Evolutionary conservation across 208 protist genomes (phyloP).

Genomic region (Leishmania turanica): DNA sequence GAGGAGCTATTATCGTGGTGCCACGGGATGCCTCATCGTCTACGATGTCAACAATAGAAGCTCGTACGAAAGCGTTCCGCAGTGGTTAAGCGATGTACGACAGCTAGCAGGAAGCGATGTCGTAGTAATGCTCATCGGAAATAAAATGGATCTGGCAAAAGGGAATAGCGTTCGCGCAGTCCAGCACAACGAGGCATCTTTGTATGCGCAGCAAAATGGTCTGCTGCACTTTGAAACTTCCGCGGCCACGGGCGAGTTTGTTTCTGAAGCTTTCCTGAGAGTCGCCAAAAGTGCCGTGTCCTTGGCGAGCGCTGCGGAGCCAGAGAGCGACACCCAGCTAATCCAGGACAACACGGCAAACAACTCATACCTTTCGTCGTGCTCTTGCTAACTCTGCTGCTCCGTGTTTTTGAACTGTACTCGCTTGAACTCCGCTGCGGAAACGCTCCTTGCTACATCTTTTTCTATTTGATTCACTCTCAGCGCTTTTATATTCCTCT

Average conservation of each 20-base stretch:
- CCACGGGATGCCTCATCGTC: slow-evolving; percentile 98
- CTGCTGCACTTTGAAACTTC: slow-evolving; percentile 92
- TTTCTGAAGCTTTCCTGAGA: slow-evolving; percentile 94
- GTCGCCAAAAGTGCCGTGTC: slow-evolving; percentile 58
- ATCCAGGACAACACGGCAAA: background rate
- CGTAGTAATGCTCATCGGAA: slow-evolving; percentile 93
- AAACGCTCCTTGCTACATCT: background rate
- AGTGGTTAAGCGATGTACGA: slow-evolving; percentile 96
- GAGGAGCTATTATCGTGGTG: slow-evolving; percentile 95
- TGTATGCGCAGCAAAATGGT: slow-evolving; percentile 94
- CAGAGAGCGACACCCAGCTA: background rate
- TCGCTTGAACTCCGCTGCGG: background rate
- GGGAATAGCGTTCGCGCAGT: slow-evolving; percentile 82
- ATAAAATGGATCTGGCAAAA: slow-evolving; percentile 91
- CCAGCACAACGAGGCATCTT: slow-evolving; percentile 93
- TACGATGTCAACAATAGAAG: slow-evolving; percentile 97
- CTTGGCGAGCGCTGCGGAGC: background rate
- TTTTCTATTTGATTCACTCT: background rate
- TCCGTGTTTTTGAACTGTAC: background rate
- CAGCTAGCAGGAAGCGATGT: slow-evolving; percentile 91
- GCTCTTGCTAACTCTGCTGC: slow-evolving; percentile 20
- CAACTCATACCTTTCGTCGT: slow-evolving; percentile 10
- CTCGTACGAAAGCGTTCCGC: slow-evolving; percentile 96
- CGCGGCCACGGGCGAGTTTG: slow-evolving; percentile 92
- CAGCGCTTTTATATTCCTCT: background rate